These are phyloP conservation scores for Hepatocystis sp. DNA, from an alignment of 169 alveolate genomes.

Conservation along the genomic window DNA sequence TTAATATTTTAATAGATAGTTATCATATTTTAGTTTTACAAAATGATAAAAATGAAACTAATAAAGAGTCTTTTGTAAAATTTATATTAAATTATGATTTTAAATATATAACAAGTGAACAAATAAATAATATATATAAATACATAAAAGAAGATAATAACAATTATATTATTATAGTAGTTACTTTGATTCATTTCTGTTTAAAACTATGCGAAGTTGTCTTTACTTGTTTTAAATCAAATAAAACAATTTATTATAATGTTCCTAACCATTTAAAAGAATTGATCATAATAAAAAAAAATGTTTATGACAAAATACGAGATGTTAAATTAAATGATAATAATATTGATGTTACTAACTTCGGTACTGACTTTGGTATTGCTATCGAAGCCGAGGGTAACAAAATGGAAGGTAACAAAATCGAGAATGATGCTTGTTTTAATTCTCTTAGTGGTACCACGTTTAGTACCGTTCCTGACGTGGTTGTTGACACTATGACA, in stretches of 20 bases:
- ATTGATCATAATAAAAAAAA: slow-evolving; percentile 10
- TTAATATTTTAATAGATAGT: slow-evolving; percentile 21
- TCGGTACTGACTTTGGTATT: no score
- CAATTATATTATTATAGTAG: slow-evolving; percentile 13
- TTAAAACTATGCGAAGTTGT: slow-evolving; percentile 9
- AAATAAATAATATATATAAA: slow-evolving; percentile 10
- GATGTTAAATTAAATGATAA: no score
- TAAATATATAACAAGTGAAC: slow-evolving; percentile 17
- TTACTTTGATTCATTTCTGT: slow-evolving; percentile 6
- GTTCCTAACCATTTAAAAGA: not conserved
- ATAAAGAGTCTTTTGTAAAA: slow-evolving; percentile 3
- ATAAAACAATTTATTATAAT: no score
- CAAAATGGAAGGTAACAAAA: no score
- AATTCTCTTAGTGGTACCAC: no score
- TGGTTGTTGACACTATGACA: not conserved
- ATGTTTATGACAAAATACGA: no score
- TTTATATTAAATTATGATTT: slow-evolving; percentile 23
- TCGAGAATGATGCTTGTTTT: no score
- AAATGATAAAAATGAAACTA: not conserved
- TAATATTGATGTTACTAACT: no score
- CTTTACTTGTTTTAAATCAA: no score
- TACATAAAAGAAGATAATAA: slow-evolving; percentile 13
- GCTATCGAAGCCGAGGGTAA: no score
- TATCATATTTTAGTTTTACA: slow-evolving; percentile 15
- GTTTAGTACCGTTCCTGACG: not conserved